Conservation (phyloP, 140 eudicot species). For the Stevia rebaudiana region DNA sequence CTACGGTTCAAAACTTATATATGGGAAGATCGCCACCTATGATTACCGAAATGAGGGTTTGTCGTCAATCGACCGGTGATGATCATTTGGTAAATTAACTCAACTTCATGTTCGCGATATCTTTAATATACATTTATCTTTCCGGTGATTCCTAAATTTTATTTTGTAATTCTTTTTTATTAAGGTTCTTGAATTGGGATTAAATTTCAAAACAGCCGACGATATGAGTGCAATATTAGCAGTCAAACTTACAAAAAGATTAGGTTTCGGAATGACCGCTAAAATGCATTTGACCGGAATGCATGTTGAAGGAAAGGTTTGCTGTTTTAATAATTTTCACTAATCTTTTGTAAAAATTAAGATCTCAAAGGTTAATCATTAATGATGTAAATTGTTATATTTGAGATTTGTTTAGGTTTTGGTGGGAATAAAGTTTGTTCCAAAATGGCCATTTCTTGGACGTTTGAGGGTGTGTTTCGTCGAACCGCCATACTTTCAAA, state of each 20-base stretch:
- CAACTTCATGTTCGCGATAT: background rate
- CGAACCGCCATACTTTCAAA: conserved; percentile 88
- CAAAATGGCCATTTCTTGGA: conserved; percentile 76
- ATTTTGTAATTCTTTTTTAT: background rate
- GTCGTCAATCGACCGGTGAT: conserved; percentile 58
- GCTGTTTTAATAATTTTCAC: background rate
- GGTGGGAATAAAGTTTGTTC: conserved; percentile 74
- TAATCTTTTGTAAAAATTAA: background rate
- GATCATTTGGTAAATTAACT: conserved; percentile 74
- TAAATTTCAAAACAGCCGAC: conserved; percentile 79
- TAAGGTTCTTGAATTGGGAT: conserved; percentile 69
- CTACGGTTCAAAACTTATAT: conserved; percentile 58
- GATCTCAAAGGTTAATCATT: background rate
- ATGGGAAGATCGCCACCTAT: conserved; percentile 92
- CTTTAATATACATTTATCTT: background rate
- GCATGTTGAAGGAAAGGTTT: conserved; percentile 97
- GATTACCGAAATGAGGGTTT: conserved; percentile 86
- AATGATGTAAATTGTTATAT: background rate
- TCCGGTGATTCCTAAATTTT: conserved; percentile 1
- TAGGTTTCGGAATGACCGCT: conserved; percentile 82
- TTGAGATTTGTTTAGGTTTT: conserved; percentile 44
- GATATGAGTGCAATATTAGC: conserved; percentile 91
- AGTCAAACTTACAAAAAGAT: conserved; percentile 66
- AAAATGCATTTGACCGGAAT: conserved; percentile 78
- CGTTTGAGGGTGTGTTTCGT: conserved; percentile 86